Conservation (phyloP, 2,329 filamentous ascomycete species). For the Ophiosphaerella narmari region DNA sequence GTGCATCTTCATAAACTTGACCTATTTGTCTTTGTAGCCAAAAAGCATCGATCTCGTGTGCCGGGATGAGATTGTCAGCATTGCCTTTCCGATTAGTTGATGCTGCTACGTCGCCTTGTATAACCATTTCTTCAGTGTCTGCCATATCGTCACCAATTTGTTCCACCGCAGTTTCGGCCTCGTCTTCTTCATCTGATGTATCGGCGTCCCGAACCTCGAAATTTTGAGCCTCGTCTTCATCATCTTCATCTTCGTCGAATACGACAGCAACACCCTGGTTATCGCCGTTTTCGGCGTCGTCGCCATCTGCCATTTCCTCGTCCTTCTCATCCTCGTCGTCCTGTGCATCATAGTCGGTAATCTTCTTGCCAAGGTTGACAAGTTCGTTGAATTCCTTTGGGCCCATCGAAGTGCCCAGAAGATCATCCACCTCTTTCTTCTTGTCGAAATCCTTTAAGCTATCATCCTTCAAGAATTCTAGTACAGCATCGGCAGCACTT, state of each 20-base stretch:
- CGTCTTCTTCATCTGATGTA: conserved; percentile 76
- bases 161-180: conserved; percentile 66
- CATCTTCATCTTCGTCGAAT: conserved; percentile 85
- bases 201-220: conserved; percentile 86
- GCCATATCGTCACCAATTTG: conserved; percentile 58
- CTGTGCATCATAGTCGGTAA: conserved; percentile 96
- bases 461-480: conserved; percentile 94
- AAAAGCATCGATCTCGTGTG: conserved; percentile 93
- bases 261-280: conserved; percentile 96
- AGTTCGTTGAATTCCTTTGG: conserved; percentile 96
- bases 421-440: conserved; percentile 95
- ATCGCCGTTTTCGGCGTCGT: conserved; percentile 76
- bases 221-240: conserved; percentile 76
- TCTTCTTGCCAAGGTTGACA: conserved; percentile 96
- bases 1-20: conserved; percentile 83
- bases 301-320: conserved; percentile 63
- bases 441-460: conserved; percentile 96
- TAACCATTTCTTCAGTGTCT: conserved; percentile 76
- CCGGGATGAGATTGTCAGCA: conserved; percentile 66
- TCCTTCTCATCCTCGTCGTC: conserved; percentile 86
- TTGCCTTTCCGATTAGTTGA: conserved; percentile 47
- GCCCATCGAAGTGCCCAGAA: conserved; percentile 79
- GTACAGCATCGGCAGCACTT: conserved; percentile 88
- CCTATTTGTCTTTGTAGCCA: conserved; percentile 96
- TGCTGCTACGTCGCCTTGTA: conserved; percentile 68